Base-by-base conservation (phyloP, 768 basidiomycete species). In the Sarcodon sp. region DNA sequence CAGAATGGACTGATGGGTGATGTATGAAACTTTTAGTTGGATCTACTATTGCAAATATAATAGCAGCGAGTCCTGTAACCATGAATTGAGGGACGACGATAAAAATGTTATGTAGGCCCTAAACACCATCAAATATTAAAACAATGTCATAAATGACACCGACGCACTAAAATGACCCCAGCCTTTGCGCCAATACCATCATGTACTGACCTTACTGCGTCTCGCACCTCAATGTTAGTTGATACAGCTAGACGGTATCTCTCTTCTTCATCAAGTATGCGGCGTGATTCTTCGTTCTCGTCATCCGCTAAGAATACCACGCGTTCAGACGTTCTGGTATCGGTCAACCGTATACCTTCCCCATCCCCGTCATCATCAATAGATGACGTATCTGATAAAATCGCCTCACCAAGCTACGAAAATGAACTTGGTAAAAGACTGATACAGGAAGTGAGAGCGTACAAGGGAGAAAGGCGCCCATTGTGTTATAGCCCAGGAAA, bases 71-170 rank as follows among this genome's bases (percentile, higher is more conserved):
- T 18, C 81, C 90, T 0, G 88, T 93, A 33, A 93, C 84, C 36
- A 98, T 71, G 64, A 97, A 93, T 58, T 98, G 94, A 0, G 94
- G 94, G 6, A 96, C 67, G 50, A 97, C 94, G 52, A 98, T 70
- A 63, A 87, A 94, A 50, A 96, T 76, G 58, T 96, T 97, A 64
- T 97, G 92, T 46, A 97, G 94, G 36, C 94, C 92, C 88, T 91
- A 51, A 10, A 38, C 11, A 32, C 51, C 33, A 53, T 35, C 46
- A 37, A 35, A 43, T 15, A 34, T 21, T 35, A 35, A 33, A 13
- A 11, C 33, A 31, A 31, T 27, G 44, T 6, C 11, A 45, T 27
- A 51, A n/a, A 7, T 43, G 16, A 13, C 7, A 32, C 13, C 34
- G 34, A 71, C 80, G 50, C 53, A 89, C 86, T 50, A 92, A 64